These are phyloP conservation scores for Carpinus fangiana DNA, from an alignment of 306 rosid species.

Conservation along the genomic window DNA sequence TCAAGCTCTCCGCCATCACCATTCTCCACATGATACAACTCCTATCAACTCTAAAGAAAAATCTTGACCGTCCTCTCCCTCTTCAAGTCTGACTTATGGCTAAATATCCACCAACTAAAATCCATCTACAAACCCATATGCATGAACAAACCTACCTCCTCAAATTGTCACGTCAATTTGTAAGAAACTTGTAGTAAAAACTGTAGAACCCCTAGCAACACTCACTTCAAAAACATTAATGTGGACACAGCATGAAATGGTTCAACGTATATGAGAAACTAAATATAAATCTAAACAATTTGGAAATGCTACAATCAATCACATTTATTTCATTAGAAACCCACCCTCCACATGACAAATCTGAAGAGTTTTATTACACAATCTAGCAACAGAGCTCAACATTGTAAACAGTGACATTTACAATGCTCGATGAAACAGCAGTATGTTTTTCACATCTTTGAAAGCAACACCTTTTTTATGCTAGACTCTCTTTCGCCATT, in stretches of 20 bases:
- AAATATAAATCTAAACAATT: neutral
- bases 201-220: too few relatives aligned
- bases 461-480: conserved; percentile 33
- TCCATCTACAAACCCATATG: too few relatives aligned
- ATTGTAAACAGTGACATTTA: neutral
- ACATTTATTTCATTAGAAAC: neutral
- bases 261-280: neutral
- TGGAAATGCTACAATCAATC: neutral
- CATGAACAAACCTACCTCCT: too few relatives aligned
- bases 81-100: too few relatives aligned
- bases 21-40: too few relatives aligned
- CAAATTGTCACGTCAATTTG: too few relatives aligned
- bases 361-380: neutral
- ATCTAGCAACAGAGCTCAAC: conserved; percentile 1
- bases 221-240: neutral
- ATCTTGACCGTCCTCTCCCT: too few relatives aligned
- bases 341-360: neutral
- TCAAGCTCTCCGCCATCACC: too few relatives aligned
- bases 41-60: too few relatives aligned
- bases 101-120: too few relatives aligned
- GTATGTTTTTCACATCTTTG: conserved; percentile 52
- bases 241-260: neutral
- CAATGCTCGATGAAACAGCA: neutral
- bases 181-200: too few relatives aligned
- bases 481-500: conserved; percentile 28